phyloP scores from a whole-genome alignment of 768 basidiomycete species.

The Termitomyces sp. region DNA sequence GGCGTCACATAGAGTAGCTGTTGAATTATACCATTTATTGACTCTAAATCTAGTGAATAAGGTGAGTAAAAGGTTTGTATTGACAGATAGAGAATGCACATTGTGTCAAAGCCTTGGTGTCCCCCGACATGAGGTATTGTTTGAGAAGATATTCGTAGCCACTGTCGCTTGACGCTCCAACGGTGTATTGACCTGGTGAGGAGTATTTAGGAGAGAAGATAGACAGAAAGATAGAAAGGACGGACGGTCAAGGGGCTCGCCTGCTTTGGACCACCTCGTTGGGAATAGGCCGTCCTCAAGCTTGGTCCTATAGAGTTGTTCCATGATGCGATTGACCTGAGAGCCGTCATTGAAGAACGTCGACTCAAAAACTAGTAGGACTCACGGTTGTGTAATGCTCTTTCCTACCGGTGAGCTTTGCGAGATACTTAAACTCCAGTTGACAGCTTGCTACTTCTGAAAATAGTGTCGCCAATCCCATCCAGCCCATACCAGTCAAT shows the following conservation, averaged over 20 bases:
- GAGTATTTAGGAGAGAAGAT: not conserved
- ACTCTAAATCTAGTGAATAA: constrained; percentile 36
- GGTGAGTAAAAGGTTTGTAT: not conserved
- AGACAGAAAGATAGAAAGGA: not conserved
- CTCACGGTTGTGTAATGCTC: constrained; percentile 38
- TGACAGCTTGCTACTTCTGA: constrained; percentile 50
- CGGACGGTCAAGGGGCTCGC: constrained; percentile 21
- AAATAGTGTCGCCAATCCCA: constrained; percentile 20
- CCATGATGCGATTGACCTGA: constrained; percentile 32
- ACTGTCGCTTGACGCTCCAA: constrained; percentile 58
- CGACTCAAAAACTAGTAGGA: not conserved
- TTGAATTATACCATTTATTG: constrained; percentile 47
- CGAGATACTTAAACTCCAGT: constrained; percentile 74
- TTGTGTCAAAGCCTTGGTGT: constrained; percentile 40
- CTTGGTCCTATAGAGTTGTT: constrained; percentile 27
- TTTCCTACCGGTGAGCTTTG: constrained; percentile 55
- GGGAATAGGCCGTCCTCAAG: constrained; percentile 29
- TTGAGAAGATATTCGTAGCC: constrained; percentile 68
- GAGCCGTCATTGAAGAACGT: not conserved
- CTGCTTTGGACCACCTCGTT: constrained; percentile 24
- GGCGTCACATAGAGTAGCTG: constrained; percentile 55
- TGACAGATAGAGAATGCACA: constrained; percentile 28
- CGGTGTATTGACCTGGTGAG: constrained; percentile 34
- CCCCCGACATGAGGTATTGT: constrained; percentile 52
- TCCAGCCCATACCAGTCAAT: constrained; percentile 27